phyloP scores from a whole-genome alignment of 164 flowering plant genomes.

The Stephania japonica region DNA sequence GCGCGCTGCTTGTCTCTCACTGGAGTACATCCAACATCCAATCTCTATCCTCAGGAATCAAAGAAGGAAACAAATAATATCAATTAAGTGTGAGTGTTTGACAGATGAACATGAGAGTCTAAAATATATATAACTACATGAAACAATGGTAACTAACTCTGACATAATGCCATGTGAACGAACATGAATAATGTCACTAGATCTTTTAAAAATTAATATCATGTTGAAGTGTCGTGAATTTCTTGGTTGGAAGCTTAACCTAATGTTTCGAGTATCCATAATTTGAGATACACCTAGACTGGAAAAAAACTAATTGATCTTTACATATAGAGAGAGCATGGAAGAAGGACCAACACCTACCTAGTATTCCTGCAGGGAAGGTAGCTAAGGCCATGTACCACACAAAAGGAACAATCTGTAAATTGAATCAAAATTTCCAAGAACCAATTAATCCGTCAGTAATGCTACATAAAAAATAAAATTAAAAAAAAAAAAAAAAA shows the following conservation, averaged over 20 bases:
- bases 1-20: constrained; percentile 48
- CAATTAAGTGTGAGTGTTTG: too few species aligned
- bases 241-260: too few species aligned
- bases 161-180: neutral
- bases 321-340: neutral
- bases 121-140: neutral
- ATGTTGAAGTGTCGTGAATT: too few species aligned
- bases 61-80: neutral
- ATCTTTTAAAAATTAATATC: too few species aligned
- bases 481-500: too few species aligned
- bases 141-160: neutral
- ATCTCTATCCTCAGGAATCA: constrained; percentile 33
- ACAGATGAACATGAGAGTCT: neutral
- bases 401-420: constrained; percentile 63
- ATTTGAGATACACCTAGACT: too few species aligned
- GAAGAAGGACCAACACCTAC: constrained; percentile 22
- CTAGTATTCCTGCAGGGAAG: constrained; percentile 65
- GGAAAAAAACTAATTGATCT: too few species aligned
- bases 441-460: neutral
- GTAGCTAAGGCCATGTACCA: constrained; percentile 75
- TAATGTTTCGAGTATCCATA: too few species aligned
- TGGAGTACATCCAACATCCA: constrained; percentile 72
- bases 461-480: too few species aligned
- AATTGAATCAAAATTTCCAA: neutral
- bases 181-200: too few species aligned